Percentiles rank a stretch among this genome's conserved stretches.
These are phyloP conservation scores for Trichoderma afroharzianum DNA, from an alignment of 2,329 filamentous ascomycete genomes.

Conservation along the genomic window DNA sequence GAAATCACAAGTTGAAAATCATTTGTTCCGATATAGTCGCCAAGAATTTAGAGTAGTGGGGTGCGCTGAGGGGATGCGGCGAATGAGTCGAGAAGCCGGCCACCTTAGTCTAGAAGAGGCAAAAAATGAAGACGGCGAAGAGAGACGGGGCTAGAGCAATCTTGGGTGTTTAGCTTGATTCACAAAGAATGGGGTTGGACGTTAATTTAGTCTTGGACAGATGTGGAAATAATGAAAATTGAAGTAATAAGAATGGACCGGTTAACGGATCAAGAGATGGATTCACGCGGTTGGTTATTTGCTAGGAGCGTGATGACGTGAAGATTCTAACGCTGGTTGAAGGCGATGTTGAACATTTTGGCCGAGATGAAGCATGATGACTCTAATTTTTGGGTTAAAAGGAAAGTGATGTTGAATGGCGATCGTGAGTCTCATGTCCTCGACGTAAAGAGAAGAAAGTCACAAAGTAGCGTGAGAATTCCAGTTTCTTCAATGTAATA, in stretches of 20 bases:
- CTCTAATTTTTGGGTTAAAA: background rate
- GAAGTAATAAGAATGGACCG: background rate
- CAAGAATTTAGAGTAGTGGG: background rate
- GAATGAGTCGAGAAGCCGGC: background rate
- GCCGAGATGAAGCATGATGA: background rate
- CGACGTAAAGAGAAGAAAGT: background rate
- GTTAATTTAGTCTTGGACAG: background rate
- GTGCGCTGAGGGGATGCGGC: background rate
- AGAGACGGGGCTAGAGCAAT: background rate
- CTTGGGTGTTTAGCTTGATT: background rate
- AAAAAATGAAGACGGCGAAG: background rate
- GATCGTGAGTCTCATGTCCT: background rate
- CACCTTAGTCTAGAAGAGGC: background rate
- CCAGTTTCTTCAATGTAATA: background rate
- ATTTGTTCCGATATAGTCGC: background rate
- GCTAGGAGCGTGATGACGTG: background rate
- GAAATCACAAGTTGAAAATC: background rate
- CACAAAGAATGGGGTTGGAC: background rate
- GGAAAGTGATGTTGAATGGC: background rate
- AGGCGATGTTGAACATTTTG: accelerated
- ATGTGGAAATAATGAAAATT: background rate
- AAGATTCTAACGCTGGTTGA: background rate
- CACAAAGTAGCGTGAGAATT: background rate
- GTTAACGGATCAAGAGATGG: background rate
- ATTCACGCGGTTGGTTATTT: background rate